A percentile compares a stretch with the other conserved stretches of the same genome.
Evolutionary conservation across 1,284 basidiomycete genomes (phyloP).

Genomic region (Ganoderma lucidum): DNA sequence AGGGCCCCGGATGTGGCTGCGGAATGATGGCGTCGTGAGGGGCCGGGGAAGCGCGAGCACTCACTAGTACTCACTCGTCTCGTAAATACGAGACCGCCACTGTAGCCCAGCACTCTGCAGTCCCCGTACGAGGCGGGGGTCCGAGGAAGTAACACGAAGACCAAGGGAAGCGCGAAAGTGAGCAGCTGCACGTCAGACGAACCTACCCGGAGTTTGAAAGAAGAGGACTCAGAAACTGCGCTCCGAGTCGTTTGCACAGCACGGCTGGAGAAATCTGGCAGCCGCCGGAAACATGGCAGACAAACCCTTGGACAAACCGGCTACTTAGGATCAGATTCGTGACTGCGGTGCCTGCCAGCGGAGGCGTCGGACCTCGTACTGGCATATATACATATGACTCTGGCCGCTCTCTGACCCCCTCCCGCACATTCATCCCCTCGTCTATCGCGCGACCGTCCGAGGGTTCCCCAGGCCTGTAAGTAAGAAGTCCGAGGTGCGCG

Average conservation of each 20-base stretch:
- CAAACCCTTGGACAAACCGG: background rate
- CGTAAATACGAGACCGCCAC: background rate
- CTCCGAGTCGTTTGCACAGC: no score
- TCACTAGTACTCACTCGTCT: background rate
- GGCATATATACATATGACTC: constrained; percentile 1
- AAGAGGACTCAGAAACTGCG: no score
- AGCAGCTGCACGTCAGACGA: no score
- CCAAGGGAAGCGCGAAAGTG: background rate
- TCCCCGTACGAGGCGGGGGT: no score
- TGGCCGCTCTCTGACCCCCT: background rate
- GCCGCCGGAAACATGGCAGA: background rate
- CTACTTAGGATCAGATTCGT: background rate
- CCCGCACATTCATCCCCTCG: background rate
- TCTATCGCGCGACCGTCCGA: background rate
- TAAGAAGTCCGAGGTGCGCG: background rate
- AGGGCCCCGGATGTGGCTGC: background rate
- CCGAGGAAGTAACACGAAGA: background rate
- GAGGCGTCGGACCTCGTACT: background rate
- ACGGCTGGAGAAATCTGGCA: background rate
- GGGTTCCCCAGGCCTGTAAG: background rate
- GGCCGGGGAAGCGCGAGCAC: background rate
- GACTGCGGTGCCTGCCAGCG: background rate
- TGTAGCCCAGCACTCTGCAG: no score
- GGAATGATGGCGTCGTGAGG: background rate
- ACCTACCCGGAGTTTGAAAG: no score